Base-by-base conservation (phyloP, 2,329 filamentous ascomycete genomes). In the Metarhizium rileyi region DNA sequence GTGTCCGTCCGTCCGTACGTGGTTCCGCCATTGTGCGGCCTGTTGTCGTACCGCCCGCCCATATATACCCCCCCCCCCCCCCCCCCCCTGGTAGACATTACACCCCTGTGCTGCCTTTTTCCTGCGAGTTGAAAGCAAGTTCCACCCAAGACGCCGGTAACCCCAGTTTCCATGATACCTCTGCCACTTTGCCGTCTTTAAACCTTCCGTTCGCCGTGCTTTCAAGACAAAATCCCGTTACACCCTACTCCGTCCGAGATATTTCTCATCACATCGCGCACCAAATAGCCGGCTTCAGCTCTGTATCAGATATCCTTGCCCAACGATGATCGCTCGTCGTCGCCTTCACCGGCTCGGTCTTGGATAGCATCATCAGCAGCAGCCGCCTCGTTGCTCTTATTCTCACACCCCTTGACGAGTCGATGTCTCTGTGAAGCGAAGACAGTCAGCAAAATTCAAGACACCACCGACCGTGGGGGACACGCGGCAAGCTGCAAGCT, bases 371-470 rank as follows among this genome's bases (percentile, higher is more conserved):
- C 60, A 30, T 57, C 55, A 26, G 50, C 56, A 28, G 55, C 55
- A 27, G 47, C 48, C 14, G 54, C 55, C 23, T 66, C 63, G 23
- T 52, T 53, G 25, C 49, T 55, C 54, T 68, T 68, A 49, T 50
- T 59, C 48, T 68, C 80, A 56, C 81, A 84, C 3, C 80, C 80
- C 60, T 84, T 85, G 30, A 85, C 81, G 5, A 84, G 69, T 38
- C 76, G 74, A 61, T 84, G 79, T 49, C 80, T 70, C 77, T 84
- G 57, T 55, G 46, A 43, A 20, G 18, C n/a, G 10, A 38, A 44
- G 20, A 10, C 14, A 51, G 51, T 42, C 41, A 35, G 41, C 23
- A 26, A 8, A 12, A 4, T 8, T 33, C n/a, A 16, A 23, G 27
- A 30, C 18, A 4, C 16, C 20, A 26, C 25, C 7, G 35, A 27